Conservation (phyloP, 208 protist species). For the Herpetomonas muscarum region DNA sequence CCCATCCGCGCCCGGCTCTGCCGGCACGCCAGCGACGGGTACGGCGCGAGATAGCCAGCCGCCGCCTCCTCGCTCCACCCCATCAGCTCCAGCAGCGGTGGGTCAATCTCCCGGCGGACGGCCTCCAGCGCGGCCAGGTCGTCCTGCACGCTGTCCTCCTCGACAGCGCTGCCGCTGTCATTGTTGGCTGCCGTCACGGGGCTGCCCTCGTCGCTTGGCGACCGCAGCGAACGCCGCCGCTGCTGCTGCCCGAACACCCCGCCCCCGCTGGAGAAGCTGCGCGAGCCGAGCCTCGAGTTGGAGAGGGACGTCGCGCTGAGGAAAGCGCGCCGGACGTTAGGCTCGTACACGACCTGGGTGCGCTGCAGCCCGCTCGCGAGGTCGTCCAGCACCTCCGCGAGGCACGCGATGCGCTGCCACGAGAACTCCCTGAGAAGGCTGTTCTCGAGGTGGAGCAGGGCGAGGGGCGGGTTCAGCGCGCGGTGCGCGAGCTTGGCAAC, state of each 20-base stretch:
- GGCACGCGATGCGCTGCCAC: conserved; percentile 30
- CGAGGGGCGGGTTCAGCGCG: conserved; percentile 51
- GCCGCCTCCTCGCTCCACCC: background rate
- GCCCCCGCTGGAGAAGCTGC: background rate
- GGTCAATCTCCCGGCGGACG: background rate
- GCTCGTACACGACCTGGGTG: conserved; percentile 29
- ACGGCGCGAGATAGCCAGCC: background rate
- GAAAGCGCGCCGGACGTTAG: conserved; percentile 20
- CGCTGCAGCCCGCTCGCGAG: conserved; percentile 20
- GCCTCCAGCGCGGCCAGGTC: background rate
- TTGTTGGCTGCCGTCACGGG: background rate
- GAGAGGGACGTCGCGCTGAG: background rate
- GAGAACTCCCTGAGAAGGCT: conserved; percentile 22
- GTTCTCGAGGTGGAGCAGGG: conserved; percentile 45
- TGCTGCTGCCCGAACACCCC: background rate
- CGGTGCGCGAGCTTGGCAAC: conserved; percentile 41
- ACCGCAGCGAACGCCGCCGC: too few species aligned
- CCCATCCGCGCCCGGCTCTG: background rate
- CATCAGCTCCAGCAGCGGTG: conserved; percentile 1
- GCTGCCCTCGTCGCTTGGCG: too few species aligned
- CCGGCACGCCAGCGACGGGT: background rate
- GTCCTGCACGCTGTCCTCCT: background rate
- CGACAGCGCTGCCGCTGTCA: background rate
- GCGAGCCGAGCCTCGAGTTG: background rate
- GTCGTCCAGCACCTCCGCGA: conserved; percentile 34